A percentile compares a stretch with the other conserved stretches of the same genome.
These are phyloP conservation scores for Amborella trichopoda DNA, from an alignment of 164 flowering plant genomes.

Conservation along the genomic window DNA sequence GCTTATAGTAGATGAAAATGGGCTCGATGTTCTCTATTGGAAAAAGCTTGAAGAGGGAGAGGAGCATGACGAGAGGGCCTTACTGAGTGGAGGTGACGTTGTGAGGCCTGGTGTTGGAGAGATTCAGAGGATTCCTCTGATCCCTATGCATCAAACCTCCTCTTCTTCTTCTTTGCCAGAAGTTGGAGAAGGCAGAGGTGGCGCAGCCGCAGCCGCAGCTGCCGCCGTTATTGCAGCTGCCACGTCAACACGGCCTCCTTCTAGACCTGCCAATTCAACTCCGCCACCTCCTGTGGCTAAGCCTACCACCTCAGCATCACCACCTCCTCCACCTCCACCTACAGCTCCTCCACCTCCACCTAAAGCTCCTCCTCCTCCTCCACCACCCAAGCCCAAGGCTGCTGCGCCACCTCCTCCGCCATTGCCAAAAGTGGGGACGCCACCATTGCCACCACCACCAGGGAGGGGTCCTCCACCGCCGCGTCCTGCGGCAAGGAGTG, in stretches of 20 bases:
- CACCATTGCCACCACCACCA: constrained; percentile 28
- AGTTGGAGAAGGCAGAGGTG: no score
- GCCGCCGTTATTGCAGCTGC: neutral
- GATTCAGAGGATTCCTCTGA: no score
- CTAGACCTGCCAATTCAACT: constrained; percentile 1
- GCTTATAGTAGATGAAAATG: constrained; percentile 76
- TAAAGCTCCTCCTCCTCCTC: constrained; percentile 19
- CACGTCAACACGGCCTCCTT: constrained; percentile 6
- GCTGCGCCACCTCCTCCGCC: constrained; percentile 22
- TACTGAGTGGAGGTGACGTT: no score
- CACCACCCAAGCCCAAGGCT: constrained; percentile 11
- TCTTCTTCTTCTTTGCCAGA: no score
- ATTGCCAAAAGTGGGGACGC: constrained; percentile 3
- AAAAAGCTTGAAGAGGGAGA: constrained; percentile 29
- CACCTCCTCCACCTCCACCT: constrained; percentile 13
- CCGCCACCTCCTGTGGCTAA: constrained; percentile 10
- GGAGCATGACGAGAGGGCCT: no score
- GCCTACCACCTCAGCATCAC: neutral
- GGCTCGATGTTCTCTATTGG: constrained; percentile 87
- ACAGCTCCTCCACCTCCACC: constrained; percentile 10
- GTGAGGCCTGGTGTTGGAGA: no score
- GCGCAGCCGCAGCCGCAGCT: neutral
- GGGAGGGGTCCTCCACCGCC: constrained; percentile 21
- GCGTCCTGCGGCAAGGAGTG: constrained; percentile 23
- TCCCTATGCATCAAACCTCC: no score